phyloP scores from a whole-genome alignment of 352 stramenopile species.

The Phytophthora europaea region DNA sequence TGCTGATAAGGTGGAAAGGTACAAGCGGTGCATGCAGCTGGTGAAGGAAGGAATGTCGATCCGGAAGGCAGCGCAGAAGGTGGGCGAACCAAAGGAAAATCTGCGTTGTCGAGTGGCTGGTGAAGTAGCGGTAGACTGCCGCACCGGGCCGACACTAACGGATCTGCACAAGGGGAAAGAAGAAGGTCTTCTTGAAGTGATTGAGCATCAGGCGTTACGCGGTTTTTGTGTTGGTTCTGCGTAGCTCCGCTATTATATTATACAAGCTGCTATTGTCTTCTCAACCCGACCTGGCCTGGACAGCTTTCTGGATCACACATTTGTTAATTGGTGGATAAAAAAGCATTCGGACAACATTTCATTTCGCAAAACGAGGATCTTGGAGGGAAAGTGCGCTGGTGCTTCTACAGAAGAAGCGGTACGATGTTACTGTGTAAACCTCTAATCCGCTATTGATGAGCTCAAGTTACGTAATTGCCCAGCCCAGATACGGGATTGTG shows the following conservation, averaged over 20 bases:
- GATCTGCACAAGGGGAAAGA: not conserved
- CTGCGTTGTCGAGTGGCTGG: not conserved
- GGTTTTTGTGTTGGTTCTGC: not conserved
- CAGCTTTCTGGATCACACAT: not conserved
- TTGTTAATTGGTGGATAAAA: not conserved
- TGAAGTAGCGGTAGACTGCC: not conserved
- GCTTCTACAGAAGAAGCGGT: not conserved
- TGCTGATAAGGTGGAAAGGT: not conserved
- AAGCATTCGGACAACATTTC: not conserved
- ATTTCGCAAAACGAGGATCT: not conserved
- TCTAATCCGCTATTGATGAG: too few species aligned
- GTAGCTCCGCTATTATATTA: conserved; percentile 3
- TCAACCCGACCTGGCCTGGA: not conserved
- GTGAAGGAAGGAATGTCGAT: not conserved
- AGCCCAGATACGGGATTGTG: too few species aligned
- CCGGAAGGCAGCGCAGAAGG: not conserved
- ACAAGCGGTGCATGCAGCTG: not conserved
- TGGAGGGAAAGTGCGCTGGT: not conserved
- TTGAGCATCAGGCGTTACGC: not conserved
- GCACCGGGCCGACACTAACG: not conserved
- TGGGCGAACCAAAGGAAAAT: not conserved
- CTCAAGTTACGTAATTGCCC: too few species aligned
- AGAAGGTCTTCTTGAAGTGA: conserved; percentile 3
- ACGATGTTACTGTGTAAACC: too few species aligned
- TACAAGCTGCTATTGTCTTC: conserved; percentile 8